These are phyloP conservation scores for Closterium sp. DNA, from an alignment of 139 green algal genomes.

Conservation along the genomic window DNA sequence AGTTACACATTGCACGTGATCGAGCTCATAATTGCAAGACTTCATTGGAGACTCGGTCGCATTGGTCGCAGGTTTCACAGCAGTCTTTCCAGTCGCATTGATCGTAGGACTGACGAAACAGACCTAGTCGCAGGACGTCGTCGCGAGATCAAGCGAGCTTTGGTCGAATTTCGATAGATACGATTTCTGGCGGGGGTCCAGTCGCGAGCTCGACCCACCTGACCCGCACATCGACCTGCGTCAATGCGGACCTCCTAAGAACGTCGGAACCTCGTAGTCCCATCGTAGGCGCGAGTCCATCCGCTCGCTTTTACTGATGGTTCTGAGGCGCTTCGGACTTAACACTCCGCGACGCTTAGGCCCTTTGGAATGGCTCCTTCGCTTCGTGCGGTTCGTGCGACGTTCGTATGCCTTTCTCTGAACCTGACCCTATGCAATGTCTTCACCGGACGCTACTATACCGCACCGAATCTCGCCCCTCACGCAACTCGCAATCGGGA, in stretches of 20 bases:
- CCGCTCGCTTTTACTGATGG: not conserved
- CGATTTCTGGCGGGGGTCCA: too few species aligned
- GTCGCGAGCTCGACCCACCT: too few species aligned
- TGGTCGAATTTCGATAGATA: too few species aligned
- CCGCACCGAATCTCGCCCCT: not conserved
- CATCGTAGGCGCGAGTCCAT: not conserved
- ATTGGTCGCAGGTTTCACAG: not conserved
- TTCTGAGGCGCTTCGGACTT: not conserved
- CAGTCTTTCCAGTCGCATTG: not conserved
- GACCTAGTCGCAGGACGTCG: not conserved
- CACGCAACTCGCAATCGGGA: not conserved
- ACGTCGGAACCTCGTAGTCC: not conserved
- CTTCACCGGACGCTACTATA: not conserved
- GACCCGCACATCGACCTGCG: not conserved
- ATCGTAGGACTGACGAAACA: not conserved
- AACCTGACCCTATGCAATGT: not conserved
- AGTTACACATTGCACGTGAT: not conserved
- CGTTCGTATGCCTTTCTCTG: not conserved
- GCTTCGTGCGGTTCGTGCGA: not conserved
- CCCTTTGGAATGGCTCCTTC: not conserved
- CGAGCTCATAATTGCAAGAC: not conserved
- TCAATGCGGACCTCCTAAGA: not conserved
- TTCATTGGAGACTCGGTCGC: not conserved
- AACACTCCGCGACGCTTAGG: not conserved
- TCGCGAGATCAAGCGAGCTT: too few species aligned